Evolutionary conservation across 1,284 basidiomycete species (phyloP).

Genomic region (Boletus coffeatus): DNA sequence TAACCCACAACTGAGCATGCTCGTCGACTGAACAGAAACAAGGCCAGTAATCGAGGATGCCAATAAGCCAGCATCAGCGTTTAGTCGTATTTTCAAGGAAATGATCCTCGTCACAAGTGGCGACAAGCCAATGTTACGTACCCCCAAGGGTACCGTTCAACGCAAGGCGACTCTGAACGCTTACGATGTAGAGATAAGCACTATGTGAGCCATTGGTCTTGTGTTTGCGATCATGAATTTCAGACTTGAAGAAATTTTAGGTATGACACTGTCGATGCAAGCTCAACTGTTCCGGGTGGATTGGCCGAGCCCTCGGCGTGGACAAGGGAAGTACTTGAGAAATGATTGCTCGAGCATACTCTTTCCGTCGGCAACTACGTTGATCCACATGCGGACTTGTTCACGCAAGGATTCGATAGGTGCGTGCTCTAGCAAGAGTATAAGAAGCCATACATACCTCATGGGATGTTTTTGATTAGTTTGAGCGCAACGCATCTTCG

Average conservation of each 20-base stretch:
- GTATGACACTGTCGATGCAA: background rate
- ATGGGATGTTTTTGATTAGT: conserved; percentile 6
- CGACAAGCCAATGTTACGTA: background rate
- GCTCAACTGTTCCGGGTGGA: background rate
- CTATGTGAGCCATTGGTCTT: background rate
- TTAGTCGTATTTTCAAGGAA: background rate
- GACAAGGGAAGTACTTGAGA: background rate
- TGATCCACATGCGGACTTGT: background rate
- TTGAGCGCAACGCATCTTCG: conserved; percentile 14
- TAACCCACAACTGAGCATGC: too few species aligned
- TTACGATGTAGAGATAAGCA: background rate
- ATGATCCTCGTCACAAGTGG: background rate
- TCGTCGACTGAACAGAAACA: background rate
- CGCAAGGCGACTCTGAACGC: background rate
- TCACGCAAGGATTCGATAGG: background rate
- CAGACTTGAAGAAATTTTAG: background rate
- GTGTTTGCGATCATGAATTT: background rate
- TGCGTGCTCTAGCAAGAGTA: conserved; percentile 1
- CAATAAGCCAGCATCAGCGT: background rate
- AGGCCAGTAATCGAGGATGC: background rate
- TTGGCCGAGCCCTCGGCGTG: background rate
- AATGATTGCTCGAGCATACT: background rate
- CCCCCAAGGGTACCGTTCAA: background rate
- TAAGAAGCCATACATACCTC: background rate
- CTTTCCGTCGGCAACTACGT: background rate